Percentiles rank a stretch among this genome's conserved stretches.
These are phyloP conservation scores for Fusarium citri DNA, from an alignment of 2,329 filamentous ascomycete species.

Conservation along the genomic window DNA sequence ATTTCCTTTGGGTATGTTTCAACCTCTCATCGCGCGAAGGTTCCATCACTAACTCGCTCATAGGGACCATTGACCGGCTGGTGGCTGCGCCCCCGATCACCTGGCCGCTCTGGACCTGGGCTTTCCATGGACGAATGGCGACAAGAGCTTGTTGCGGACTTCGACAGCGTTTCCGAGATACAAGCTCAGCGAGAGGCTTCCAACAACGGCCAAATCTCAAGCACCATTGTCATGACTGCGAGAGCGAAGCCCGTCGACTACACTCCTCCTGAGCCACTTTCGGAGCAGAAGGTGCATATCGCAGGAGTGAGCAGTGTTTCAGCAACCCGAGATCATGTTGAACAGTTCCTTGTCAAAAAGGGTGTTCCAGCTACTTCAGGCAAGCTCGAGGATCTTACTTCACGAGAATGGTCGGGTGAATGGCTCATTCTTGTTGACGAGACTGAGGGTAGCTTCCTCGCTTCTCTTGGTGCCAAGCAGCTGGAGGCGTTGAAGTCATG, in stretches of 20 bases:
- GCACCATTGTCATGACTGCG: constrained; percentile 41
- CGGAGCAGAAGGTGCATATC: constrained; percentile 24
- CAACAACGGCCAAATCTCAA: constrained; percentile 29
- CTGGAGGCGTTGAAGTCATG: constrained; percentile 33
- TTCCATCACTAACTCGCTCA: not conserved
- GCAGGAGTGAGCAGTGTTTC: constrained; percentile 11
- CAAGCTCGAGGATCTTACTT: constrained; percentile 26
- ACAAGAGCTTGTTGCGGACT: constrained; percentile 35
- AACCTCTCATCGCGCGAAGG: accelerated
- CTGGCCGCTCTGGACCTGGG: constrained; percentile 39
- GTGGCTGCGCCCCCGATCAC: constrained; percentile 43
- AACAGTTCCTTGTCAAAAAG: constrained; percentile 10
- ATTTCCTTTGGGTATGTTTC: constrained; percentile 38
- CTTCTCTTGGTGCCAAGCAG: constrained; percentile 27
- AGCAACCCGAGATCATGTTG: constrained; percentile 8
- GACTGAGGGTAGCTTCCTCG: constrained; percentile 36
- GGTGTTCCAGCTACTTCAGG: constrained; percentile 27
- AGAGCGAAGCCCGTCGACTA: constrained; percentile 29
- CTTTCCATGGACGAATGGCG: constrained; percentile 43
- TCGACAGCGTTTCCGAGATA: constrained; percentile 37
- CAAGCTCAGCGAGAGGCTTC: constrained; percentile 16
- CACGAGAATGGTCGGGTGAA: constrained; percentile 30
- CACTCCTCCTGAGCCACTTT: constrained; percentile 16
- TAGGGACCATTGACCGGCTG: constrained; percentile 41
- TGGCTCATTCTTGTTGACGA: constrained; percentile 39